Evolutionary conservation across 2,329 filamentous ascomycete genomes (phyloP).

Genomic region (Aspergillus sergii): DNA sequence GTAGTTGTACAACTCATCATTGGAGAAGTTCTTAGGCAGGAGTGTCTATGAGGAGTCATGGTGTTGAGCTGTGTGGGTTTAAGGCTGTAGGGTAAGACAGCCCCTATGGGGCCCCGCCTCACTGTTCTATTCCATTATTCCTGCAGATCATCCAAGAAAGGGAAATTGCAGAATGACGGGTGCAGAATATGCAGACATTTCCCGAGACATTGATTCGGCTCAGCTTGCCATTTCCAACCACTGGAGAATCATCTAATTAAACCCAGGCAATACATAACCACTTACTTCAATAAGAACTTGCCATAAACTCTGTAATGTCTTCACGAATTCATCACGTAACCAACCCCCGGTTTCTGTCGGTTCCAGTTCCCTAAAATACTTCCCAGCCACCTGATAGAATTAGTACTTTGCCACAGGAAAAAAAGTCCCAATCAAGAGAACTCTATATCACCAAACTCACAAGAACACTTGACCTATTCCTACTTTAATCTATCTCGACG

Average conservation of each 20-base stretch:
- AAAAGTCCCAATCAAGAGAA: background rate
- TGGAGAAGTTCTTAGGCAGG: background rate
- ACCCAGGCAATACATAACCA: slow-evolving; percentile 25
- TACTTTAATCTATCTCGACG: slow-evolving; percentile 36
- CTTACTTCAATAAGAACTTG: slow-evolving; percentile 23
- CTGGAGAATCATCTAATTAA: background rate
- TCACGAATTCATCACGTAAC: slow-evolving; percentile 23
- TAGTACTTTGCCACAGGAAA: background rate
- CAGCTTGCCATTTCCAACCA: background rate
- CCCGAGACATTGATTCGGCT: slow-evolving; percentile 1
- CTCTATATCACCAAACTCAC: slow-evolving; percentile 16
- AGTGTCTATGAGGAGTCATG: background rate
- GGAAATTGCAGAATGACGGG: background rate
- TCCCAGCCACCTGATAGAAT: slow-evolving; percentile 22
- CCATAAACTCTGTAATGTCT: slow-evolving; percentile 24
- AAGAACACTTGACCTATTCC: slow-evolving; percentile 31
- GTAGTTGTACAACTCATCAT: background rate
- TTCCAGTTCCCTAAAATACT: slow-evolving; percentile 25
- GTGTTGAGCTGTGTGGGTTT: background rate
- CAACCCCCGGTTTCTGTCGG: slow-evolving; percentile 10
- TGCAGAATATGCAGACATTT: background rate
- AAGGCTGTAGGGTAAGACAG: background rate
- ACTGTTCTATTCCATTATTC: background rate
- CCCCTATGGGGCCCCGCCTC: background rate
- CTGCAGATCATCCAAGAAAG: background rate